phyloP scores from a whole-genome alignment of 1,284 basidiomycete genomes.

The Spongiforma sp. region DNA sequence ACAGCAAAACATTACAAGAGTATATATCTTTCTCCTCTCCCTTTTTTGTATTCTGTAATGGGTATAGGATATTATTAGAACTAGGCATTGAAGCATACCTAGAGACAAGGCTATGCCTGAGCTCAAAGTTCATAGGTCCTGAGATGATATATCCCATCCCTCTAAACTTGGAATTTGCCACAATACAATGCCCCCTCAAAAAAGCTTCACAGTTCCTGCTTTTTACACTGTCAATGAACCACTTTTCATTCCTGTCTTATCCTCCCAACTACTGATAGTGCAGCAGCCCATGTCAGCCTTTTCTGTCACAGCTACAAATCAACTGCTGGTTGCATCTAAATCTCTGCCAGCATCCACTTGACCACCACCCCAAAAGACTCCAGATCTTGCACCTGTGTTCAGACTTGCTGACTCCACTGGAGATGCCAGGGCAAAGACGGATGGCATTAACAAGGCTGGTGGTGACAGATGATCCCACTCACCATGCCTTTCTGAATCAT shows the following conservation, averaged over 20 bases:
- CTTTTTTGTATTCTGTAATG: not conserved
- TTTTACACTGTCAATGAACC: not conserved
- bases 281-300: not conserved
- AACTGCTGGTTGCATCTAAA: not conserved
- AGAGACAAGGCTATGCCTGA: not conserved
- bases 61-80: not conserved
- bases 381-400: not conserved
- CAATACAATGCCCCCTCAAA: not conserved
- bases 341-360: not conserved
- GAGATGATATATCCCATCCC: not conserved
- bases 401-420: not conserved
- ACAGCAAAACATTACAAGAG: not conserved
- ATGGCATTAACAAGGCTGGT: not conserved
- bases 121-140: not conserved
- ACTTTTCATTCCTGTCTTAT: not conserved
- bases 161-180: not conserved
- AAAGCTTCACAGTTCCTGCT: not conserved
- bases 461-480: not conserved
- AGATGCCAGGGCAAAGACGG: not conserved
- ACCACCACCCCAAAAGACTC: not conserved
- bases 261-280: not conserved
- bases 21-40: not conserved
- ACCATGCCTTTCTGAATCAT: not conserved
- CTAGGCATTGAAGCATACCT: not conserved
- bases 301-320: not conserved